Conservation (phyloP, 306 rosid genomes). For the Albizia julibrissin region DNA sequence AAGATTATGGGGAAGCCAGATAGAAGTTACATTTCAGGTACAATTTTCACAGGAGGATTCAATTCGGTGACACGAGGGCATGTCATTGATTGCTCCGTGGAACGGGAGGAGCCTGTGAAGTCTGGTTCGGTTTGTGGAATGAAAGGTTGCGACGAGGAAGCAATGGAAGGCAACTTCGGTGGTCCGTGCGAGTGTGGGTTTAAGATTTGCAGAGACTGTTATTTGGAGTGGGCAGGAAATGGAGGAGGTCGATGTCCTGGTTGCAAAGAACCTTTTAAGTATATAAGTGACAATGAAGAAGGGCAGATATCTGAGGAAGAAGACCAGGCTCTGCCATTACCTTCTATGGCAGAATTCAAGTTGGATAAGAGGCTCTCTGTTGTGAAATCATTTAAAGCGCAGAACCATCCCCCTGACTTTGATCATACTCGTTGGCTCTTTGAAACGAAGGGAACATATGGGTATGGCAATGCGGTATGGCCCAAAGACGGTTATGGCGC, state of each 20-base stretch:
- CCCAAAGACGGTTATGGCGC: constrained; percentile 74
- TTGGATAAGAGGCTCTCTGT: constrained; percentile 75
- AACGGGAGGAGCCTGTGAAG: constrained; percentile 33
- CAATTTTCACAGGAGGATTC: constrained; percentile 77
- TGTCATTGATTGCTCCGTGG: constrained; percentile 59
- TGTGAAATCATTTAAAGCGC: constrained; percentile 78
- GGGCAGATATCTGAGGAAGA: constrained; percentile 58
- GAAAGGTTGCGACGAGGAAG: constrained; percentile 75
- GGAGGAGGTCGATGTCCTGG: constrained; percentile 75
- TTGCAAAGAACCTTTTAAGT: constrained; percentile 63
- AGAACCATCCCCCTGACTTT: constrained; percentile 67
- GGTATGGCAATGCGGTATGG: constrained; percentile 89
- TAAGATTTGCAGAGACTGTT: constrained; percentile 74
- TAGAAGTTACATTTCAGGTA: constrained; percentile 63
- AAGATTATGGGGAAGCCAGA: constrained; percentile 33
- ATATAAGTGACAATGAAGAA: constrained; percentile 46
- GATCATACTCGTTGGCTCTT: constrained; percentile 85
- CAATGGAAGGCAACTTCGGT: constrained; percentile 35
- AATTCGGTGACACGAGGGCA: constrained; percentile 79
- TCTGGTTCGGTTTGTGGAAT: constrained; percentile 55
- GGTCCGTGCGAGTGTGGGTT: constrained; percentile 76
- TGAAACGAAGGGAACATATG: constrained; percentile 87
- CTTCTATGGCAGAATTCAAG: constrained; percentile 74
- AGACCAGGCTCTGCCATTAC: constrained; percentile 71
- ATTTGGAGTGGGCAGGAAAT: constrained; percentile 57